phyloP scores from a whole-genome alignment of 2,329 filamentous ascomycete genomes.

The Chaetothyriales sp. region DNA sequence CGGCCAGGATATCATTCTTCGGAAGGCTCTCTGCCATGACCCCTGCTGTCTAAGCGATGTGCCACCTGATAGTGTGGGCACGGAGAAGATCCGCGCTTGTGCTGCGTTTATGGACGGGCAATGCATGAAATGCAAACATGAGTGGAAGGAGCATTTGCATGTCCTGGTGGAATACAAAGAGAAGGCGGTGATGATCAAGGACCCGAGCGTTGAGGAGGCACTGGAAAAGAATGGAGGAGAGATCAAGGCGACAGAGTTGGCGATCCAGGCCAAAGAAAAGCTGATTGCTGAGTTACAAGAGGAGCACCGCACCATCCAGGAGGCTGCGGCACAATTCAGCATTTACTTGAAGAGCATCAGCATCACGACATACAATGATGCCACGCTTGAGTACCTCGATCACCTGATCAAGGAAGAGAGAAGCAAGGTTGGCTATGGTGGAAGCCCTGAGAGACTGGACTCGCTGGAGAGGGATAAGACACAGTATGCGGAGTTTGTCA shows the following conservation, averaged over 20 bases:
- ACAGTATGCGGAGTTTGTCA: conserved; percentile 9
- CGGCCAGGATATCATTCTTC: conserved; percentile 14
- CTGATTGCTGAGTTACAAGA: conserved; percentile 19
- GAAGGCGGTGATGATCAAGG: conserved; percentile 14
- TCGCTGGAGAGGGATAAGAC: conserved; percentile 3
- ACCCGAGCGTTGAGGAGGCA: conserved; percentile 17
- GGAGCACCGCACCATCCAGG: conserved; percentile 22
- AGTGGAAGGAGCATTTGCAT: conserved; percentile 26
- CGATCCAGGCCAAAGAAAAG: conserved; percentile 16
- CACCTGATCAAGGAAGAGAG: conserved; percentile 26
- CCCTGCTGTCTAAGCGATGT: conserved; percentile 20
- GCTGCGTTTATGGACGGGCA: conserved; percentile 16
- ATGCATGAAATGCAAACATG: conserved; percentile 21
- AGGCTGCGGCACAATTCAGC: conserved; percentile 25
- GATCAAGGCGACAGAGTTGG: conserved; percentile 16
- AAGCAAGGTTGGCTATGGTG: conserved; percentile 20
- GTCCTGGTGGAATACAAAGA: conserved; percentile 21
- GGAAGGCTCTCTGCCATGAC: conserved; percentile 22
- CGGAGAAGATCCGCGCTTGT: conserved; percentile 19
- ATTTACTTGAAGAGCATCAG: conserved; percentile 26
- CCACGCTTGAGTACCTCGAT: conserved; percentile 26
- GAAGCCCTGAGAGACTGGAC: conserved; percentile 15
- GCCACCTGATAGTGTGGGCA: conserved; percentile 16
- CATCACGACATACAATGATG: conserved; percentile 29
- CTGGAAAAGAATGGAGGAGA: conserved; percentile 17